Conservation (phyloP, 2,329 filamentous ascomycete species). For the Zopfia rhizophila region DNA sequence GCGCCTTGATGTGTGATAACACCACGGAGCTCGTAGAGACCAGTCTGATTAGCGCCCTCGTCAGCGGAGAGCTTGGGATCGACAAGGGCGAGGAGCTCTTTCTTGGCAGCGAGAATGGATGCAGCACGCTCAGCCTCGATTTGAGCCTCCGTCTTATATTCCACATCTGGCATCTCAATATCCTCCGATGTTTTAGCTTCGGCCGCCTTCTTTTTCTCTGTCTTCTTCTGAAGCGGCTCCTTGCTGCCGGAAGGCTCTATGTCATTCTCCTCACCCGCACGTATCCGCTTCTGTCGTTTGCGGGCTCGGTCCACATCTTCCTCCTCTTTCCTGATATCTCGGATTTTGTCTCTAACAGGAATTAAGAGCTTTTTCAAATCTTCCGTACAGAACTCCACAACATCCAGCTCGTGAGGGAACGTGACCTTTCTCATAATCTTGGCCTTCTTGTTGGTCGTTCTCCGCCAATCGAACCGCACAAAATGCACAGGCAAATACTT, state of each 20-base stretch:
- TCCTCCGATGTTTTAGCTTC: slow-evolving; percentile 67
- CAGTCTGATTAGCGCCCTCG: slow-evolving; percentile 88
- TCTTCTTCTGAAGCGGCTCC: slow-evolving; percentile 61
- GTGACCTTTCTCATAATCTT: slow-evolving; percentile 99
- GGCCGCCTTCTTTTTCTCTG: slow-evolving; percentile 56
- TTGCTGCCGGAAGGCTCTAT: slow-evolving; percentile 57
- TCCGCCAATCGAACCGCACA: slow-evolving; percentile 98
- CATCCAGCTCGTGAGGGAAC: slow-evolving; percentile 92
- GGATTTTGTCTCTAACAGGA: slow-evolving; percentile 95
- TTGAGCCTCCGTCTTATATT: slow-evolving; percentile 93
- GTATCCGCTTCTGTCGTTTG: slow-evolving; percentile 85
- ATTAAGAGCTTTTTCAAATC: slow-evolving; percentile 83
- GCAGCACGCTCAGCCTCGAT: slow-evolving; percentile 86
- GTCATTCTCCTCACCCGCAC: slow-evolving; percentile 65
- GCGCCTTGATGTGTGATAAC: slow-evolving; percentile 97
- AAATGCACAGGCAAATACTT: slow-evolving; percentile 98
- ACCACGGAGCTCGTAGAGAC: slow-evolving; percentile 92
- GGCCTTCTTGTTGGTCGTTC: slow-evolving; percentile 94
- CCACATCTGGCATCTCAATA: slow-evolving; percentile 75
- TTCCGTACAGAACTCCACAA: slow-evolving; percentile 94
- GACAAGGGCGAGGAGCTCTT: slow-evolving; percentile 84
- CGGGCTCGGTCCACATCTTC: slow-evolving; percentile 90
- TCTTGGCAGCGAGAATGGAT: slow-evolving; percentile 81
- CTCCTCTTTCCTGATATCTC: slow-evolving; percentile 94
- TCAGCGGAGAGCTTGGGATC: slow-evolving; percentile 79